Evolutionary conservation across 1,284 basidiomycete genomes (phyloP), one percentile per base, ranked within the genome.

Genomic region (Ganoderma meredithae): DNA sequence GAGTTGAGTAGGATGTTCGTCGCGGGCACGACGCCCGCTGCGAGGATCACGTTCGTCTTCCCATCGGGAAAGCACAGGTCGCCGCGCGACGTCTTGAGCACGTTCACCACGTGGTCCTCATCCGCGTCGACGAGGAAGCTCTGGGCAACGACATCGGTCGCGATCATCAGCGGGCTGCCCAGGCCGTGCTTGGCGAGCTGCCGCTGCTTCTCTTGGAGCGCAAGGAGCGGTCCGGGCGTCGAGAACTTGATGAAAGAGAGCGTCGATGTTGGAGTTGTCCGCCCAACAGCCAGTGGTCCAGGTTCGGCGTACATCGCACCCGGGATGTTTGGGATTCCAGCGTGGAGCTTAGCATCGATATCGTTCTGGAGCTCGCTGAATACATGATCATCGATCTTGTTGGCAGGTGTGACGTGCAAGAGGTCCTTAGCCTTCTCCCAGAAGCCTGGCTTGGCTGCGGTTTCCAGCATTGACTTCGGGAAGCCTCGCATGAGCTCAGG

Each of bases 141-240:
- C 49, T 70, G 59, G 0, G 67, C 71, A 22, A 68, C 60, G 25
- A 55, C 55, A 39, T 75, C 62, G 6, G 71, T 72, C 27, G 73
- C 73, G 58, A 74, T 69, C 25, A 73, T 64, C 5, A 75, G 65
- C n/a, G 73, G 70, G 39, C 52, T 33, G 17, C 71, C 76, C 9
- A 67, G 52, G 12, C 61, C 65, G 12, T 44, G 44, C 47, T 70
- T 65, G 22, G 67, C 71, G 12, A 69, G 75, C 43, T 67, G 53
- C 39, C 66, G 72, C 55, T 77, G 76, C 41, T 64, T 62, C 53
- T 77, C 70, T 60, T 73, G 71, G 8, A 77, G 25, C 13, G 49
- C 62, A 3, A 77, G 63, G 17, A 77, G 68, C 39, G 76, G 76
- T 15, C 76, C 76, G 5, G 76, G 75, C 4, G 76, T 77, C 22